Evolutionary conservation across 2,329 filamentous ascomycete species (phyloP).

Genomic region (Blastomyces emzantsi): DNA sequence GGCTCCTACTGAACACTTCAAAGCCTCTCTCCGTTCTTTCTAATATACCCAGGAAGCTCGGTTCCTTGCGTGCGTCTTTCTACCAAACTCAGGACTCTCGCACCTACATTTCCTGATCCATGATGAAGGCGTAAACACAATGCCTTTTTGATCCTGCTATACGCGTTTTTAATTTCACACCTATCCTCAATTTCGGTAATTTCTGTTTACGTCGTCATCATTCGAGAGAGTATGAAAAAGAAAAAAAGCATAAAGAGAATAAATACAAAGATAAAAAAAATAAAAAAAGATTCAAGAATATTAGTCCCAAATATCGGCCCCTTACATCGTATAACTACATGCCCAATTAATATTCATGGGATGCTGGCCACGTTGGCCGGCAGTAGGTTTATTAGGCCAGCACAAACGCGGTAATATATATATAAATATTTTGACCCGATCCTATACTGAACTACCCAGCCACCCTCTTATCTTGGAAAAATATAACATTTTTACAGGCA

Average conservation of each 20-base stretch:
- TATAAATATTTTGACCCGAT: not conserved
- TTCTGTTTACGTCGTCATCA: not conserved
- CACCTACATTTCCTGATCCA: not conserved
- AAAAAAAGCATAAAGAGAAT: not conserved
- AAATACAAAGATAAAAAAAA: not conserved
- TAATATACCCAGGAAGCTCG: not conserved
- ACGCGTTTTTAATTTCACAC: not conserved
- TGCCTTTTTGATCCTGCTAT: not conserved
- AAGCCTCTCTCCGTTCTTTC: not conserved
- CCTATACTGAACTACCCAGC: not conserved
- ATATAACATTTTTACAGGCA: not conserved
- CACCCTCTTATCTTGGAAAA: not conserved
- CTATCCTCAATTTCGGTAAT: not conserved
- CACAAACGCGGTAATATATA: not conserved
- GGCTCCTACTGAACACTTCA: slow-evolving; percentile 18
- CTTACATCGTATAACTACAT: too few relatives aligned
- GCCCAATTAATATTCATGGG: too few relatives aligned
- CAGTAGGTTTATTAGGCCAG: too few relatives aligned
- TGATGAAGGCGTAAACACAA: not conserved
- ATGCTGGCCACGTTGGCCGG: too few relatives aligned
- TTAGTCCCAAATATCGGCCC: too few relatives aligned
- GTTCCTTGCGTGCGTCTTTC: not conserved
- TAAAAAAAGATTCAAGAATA: not conserved
- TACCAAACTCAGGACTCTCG: not conserved
- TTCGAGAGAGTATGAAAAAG: not conserved